A percentile compares a stretch with the other conserved stretches of the same genome.
These are phyloP conservation scores for Aegilops sharonensis DNA, from an alignment of 176 grass and related monocot species.

Conservation along the genomic window DNA sequence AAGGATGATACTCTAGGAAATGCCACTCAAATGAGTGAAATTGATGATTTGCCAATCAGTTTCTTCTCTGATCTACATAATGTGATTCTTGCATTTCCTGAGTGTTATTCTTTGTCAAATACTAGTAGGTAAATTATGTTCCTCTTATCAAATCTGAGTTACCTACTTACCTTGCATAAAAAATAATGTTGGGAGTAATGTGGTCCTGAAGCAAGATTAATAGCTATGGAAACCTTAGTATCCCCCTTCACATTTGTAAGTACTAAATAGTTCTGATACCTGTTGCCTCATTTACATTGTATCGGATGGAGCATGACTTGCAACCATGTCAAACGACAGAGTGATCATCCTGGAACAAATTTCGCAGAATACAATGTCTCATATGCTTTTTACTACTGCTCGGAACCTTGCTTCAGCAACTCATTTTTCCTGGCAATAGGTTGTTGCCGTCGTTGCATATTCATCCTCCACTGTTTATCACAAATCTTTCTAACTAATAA, in stretches of 20 bases:
- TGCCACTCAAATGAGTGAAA: not conserved
- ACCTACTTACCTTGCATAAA: not conserved
- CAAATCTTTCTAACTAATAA: too few relatives aligned
- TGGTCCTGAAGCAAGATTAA: slow-evolving; percentile 6
- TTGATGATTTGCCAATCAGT: not conserved
- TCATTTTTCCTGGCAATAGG: not conserved
- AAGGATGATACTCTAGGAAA: not conserved
- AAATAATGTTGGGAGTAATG: not conserved
- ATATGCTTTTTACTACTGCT: too few relatives aligned
- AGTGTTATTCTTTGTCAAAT: not conserved
- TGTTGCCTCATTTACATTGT: not conserved
- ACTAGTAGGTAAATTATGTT: not conserved
- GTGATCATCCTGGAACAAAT: too few relatives aligned
- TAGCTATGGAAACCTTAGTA: not conserved
- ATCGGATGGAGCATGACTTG: too few relatives aligned
- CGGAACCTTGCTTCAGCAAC: not conserved
- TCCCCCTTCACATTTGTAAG: not conserved
- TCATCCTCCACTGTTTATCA: not conserved
- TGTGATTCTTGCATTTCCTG: not conserved
- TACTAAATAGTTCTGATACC: not conserved
- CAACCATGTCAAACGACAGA: too few relatives aligned
- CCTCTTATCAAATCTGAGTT: not conserved
- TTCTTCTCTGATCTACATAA: not conserved
- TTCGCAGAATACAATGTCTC: too few relatives aligned
- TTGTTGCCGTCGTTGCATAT: not conserved